Evolutionary conservation across 345 rosid genomes (phyloP).

Genomic region (Eucalyptus camaldulensis): DNA sequence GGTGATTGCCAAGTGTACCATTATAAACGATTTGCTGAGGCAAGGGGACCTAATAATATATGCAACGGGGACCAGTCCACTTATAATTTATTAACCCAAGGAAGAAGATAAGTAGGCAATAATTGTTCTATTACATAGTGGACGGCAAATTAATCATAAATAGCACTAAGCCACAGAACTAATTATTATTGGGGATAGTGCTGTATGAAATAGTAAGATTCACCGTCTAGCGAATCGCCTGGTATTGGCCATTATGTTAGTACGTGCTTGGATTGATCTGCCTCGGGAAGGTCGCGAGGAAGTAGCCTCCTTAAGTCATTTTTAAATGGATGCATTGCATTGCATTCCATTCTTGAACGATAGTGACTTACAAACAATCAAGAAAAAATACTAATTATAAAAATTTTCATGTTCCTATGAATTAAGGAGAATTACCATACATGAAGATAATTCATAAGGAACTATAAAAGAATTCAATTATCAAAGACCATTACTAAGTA

Average conservation of each 20-base stretch:
- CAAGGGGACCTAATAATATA: not conserved
- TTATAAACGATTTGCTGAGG: not conserved
- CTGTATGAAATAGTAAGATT: not conserved
- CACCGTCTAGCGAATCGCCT: not conserved
- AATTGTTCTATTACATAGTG: not conserved
- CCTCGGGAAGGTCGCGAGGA: not conserved
- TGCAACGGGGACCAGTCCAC: not conserved
- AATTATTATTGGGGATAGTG: fast-evolving
- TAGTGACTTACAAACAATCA: not conserved
- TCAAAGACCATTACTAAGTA: not conserved
- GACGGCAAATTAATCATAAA: not conserved
- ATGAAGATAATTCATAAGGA: not conserved
- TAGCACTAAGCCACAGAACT: not conserved
- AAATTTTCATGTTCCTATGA: not conserved
- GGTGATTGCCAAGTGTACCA: not conserved
- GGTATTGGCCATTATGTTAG: not conserved
- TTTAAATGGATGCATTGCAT: not conserved
- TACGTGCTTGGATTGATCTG: not conserved
- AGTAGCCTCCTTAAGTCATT: not conserved
- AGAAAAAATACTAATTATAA: not conserved
- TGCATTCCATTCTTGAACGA: not conserved
- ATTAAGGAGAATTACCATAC: not conserved
- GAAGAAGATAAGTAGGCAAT: not conserved
- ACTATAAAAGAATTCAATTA: not conserved
- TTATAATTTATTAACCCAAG: not conserved